Base-by-base conservation (phyloP, 2,329 filamentous ascomycete genomes). In the Nemania sp. region DNA sequence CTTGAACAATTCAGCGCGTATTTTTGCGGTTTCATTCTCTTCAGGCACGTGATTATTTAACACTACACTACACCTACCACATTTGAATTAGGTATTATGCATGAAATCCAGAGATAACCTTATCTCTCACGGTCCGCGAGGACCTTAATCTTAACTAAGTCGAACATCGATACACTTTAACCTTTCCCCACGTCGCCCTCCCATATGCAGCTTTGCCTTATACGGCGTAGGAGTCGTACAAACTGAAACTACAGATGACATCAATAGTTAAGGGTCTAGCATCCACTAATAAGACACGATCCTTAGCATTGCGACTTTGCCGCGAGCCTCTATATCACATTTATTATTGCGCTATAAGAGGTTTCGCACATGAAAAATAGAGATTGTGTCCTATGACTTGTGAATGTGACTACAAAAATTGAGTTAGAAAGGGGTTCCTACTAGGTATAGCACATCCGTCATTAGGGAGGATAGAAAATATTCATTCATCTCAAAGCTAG, bases 11-110 rank as follows among this genome's bases (percentile, higher is more conserved):
- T 59, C 38, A 49, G 20, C 22, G 47, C 27, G 18, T 27, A 13
- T 5, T 26, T n/a, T 51, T 51, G 47, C 47, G 3, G 8, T 51
- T 51, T 51, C 51, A 51, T 27, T 15, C 24, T 18, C 24, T 10
- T 20, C 24, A 5, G 24, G 27, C 32, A 62, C 47, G 51, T 54
- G 49, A 35, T 41, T 58, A 57, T 49, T 63, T 41, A 55, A 29
- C 41, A 47, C 18, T 13, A 32, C 41, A 15, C 35, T 35, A 32
- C n/a, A n/a, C n/a, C 56, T 11, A 26, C 5, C 24, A 5, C 22
- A 29, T 8, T 13, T 15, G 18, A 27, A 22, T 18, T 59, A 32
- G 26, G 15, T 51, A 24, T 22, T 45, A 47, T 20, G 27, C n/a
- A 51, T 38, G 10, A 6, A n/a, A 51, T 60, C 27, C 10, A n/a